phyloP scores from a whole-genome alignment of 768 basidiomycete genomes.

The Dioszegia aurantiaca region DNA sequence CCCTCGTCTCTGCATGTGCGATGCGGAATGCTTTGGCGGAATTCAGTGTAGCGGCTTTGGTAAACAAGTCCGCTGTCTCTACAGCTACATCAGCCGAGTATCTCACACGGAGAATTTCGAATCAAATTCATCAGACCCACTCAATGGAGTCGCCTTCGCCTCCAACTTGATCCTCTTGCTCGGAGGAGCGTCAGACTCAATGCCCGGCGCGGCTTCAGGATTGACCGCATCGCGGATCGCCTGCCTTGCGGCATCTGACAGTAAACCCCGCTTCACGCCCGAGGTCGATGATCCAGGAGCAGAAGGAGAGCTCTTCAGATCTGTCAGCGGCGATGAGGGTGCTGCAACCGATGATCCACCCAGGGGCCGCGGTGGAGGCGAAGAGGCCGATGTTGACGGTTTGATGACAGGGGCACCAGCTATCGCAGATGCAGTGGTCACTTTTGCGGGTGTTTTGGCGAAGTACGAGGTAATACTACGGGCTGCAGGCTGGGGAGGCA shows the following conservation, averaged over 20 bases:
- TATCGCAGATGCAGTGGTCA: constrained; percentile 7
- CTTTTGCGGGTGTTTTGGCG: constrained; percentile 19
- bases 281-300: not conserved
- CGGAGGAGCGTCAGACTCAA: not conserved
- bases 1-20: constrained; percentile 4
- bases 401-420: not conserved
- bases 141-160: constrained; percentile 4
- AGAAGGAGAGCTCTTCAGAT: constrained; percentile 7
- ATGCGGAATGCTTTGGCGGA: constrained; percentile 3
- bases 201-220: not conserved
- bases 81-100: not conserved
- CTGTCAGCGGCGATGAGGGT: constrained; percentile 17
- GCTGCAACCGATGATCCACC: not conserved
- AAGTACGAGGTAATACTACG: constrained; percentile 29
- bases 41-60: constrained; percentile 1
- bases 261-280: not conserved
- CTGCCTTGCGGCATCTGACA: constrained; percentile 14
- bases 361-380: not conserved
- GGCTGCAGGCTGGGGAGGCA: constrained; percentile 25
- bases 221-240: constrained; percentile 16
- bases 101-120: no score
- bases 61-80: constrained; percentile 16
- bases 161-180: constrained; percentile 11
- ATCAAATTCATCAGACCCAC: not conserved
- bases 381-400: not conserved